Base-by-base conservation (phyloP, 2,329 filamentous ascomycete species). In the Scolecobasidium constrictum region DNA sequence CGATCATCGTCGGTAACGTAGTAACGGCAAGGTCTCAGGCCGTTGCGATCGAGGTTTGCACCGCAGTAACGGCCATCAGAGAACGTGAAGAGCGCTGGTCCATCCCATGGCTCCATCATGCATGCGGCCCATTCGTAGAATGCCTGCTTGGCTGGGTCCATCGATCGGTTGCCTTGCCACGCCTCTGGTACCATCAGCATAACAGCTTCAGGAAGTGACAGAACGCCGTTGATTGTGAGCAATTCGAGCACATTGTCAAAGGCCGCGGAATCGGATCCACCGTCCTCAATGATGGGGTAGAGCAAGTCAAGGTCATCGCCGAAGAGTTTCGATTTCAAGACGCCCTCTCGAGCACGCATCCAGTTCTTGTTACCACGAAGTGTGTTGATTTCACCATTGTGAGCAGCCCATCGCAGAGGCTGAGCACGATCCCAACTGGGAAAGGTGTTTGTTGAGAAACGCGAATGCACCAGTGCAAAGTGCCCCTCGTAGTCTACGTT, bases 111-210 rank as follows among this genome's bases (percentile, higher is more conserved):
- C 69, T 96, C 90, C 90, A 96, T 96, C 72, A 94, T 84, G 64
- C 90, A 96, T 51, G 87, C 88, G 56, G 90, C 90, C 87, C 90
- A 96, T 63, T 96, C 88, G 66, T 96, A 96, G 67, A 95, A 96
- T 40, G 90, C 90, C 46, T 88, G 85, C 69, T 96, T 96, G 57
- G 86, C 84, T 44, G 87, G 86, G 55, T 95, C 88, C 83, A 96
- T 94, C 47, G 79, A 72, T 28, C 79, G 71, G 63, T 95, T 95
- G 48, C 88, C 90, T 65, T 96, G 87, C 90, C 90, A 96, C 47
- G 90, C 90, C 66, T 96, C 90, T 17, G 90, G 90, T 39, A 96
- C 86, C 88, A 96, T 94, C 54, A 96, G 75, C 90, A 96, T 96
- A 53, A 96, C 85, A 40, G 90, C 90, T 64, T 96, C 90, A 13